A percentile compares a stretch with the other conserved stretches of the same genome.
Conservation (phyloP, 2,329 filamentous ascomycete species). For the Fusarium miscanthi region DNA sequence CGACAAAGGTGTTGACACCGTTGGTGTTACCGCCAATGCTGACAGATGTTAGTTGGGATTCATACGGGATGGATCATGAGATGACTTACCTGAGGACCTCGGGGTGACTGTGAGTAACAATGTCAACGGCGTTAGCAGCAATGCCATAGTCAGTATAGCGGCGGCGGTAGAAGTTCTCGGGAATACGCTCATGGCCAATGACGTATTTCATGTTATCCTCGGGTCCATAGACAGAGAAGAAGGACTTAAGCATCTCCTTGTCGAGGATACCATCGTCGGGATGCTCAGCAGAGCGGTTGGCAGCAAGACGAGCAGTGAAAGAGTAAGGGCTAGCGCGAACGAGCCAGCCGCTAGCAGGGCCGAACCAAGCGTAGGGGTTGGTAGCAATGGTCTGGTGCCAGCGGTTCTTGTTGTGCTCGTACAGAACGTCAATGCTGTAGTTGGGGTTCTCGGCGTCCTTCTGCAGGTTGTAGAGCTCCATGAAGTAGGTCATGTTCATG, state of each 20-base stretch:
- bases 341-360: constrained; percentile 62
- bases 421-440: constrained; percentile 54
- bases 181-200: constrained; percentile 62
- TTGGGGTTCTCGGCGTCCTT: constrained; percentile 51
- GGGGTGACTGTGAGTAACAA: constrained; percentile 54
- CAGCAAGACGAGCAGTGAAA: constrained; percentile 56
- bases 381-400: constrained; percentile 59
- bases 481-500: constrained; percentile 64
- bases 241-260: constrained; percentile 55
- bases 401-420: constrained; percentile 55
- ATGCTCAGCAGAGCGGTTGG: constrained; percentile 57
- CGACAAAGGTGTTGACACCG: constrained; percentile 61
- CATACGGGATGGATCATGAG: fast-evolving
- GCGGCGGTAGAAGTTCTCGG: constrained; percentile 61
- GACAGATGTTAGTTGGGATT: background rate
- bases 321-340: constrained; percentile 60
- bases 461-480: constrained; percentile 57
- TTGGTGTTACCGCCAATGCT: constrained; percentile 65
- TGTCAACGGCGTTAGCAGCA: constrained; percentile 54
- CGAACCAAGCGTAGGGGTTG: constrained; percentile 67
- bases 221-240: constrained; percentile 57
- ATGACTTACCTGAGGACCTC: constrained; percentile 47
- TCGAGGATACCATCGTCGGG: constrained; percentile 47
- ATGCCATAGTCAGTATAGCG: constrained; percentile 59
- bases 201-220: constrained; percentile 55